phyloP scores from a whole-genome alignment of 108 stramenopile genomes.

The Mediolabrus comicus region DNA sequence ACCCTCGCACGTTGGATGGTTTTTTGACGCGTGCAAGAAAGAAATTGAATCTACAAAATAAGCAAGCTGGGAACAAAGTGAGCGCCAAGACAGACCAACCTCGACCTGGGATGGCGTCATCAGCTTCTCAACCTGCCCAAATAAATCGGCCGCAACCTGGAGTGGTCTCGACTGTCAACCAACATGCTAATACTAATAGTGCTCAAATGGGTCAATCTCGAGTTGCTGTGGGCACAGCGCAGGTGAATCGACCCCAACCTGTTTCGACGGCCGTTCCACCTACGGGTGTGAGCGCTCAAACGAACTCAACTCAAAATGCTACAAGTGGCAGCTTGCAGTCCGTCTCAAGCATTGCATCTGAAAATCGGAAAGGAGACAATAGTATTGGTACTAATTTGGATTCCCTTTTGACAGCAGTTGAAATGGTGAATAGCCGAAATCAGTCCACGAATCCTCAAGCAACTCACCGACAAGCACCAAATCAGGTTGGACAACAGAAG shows the following conservation, averaged over 20 bases:
- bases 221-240: no score
- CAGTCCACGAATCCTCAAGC: neutral
- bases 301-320: neutral
- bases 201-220: neutral
- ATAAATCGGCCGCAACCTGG: neutral
- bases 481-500: neutral
- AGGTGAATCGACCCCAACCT: neutral
- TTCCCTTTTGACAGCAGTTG: neutral
- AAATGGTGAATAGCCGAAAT: neutral
- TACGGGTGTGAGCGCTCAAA: neutral
- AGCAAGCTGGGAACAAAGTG: neutral
- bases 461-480: neutral
- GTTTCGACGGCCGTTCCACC: neutral
- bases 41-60: constrained; percentile 1
- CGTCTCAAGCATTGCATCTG: neutral
- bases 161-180: neutral
- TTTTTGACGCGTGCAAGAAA: constrained; percentile 30
- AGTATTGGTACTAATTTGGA: neutral
- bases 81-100: neutral
- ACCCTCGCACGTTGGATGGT: constrained; percentile 29
- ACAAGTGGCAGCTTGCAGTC: neutral
- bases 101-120: no score
- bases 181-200: neutral
- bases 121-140: no score
- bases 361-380: no score